A percentile compares a stretch with the other conserved stretches of the same genome.
Evolutionary conservation across 768 basidiomycete genomes (phyloP).

Genomic region (Auriscalpium vulgare): DNA sequence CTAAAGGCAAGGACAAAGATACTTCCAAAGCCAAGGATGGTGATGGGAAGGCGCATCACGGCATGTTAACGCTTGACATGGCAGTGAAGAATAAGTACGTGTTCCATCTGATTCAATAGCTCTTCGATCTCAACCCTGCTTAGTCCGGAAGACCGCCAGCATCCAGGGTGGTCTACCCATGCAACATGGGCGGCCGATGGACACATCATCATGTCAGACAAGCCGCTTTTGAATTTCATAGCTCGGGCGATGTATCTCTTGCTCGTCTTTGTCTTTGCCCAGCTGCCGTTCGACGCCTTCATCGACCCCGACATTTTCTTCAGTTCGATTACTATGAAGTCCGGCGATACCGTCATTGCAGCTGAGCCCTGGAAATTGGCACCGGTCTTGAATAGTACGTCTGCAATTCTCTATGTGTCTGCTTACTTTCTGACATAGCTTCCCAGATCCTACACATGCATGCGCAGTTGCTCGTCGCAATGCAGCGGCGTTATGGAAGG

Average conservation of each 20-base stretch:
- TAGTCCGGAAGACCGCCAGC: background rate
- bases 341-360: background rate
- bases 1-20: background rate
- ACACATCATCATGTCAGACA: background rate
- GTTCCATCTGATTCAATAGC: background rate
- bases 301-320: background rate
- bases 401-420: background rate
- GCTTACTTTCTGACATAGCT: background rate
- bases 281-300: background rate
- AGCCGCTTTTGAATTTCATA: background rate
- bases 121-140: background rate
- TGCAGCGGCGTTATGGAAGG: background rate
- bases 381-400: background rate
- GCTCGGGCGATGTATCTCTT: background rate
- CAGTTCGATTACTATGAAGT: background rate
- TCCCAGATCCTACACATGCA: background rate
- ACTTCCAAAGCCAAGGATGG: background rate
- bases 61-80: background rate
- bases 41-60: background rate
- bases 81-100: background rate
- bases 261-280: background rate
- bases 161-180: background rate
- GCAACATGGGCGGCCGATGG: background rate
- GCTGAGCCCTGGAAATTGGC: background rate
- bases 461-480: background rate